These are phyloP conservation scores for Suhomyces wounanorum DNA, from an alignment of 1,139 yeast species.

Conservation along the genomic window DNA sequence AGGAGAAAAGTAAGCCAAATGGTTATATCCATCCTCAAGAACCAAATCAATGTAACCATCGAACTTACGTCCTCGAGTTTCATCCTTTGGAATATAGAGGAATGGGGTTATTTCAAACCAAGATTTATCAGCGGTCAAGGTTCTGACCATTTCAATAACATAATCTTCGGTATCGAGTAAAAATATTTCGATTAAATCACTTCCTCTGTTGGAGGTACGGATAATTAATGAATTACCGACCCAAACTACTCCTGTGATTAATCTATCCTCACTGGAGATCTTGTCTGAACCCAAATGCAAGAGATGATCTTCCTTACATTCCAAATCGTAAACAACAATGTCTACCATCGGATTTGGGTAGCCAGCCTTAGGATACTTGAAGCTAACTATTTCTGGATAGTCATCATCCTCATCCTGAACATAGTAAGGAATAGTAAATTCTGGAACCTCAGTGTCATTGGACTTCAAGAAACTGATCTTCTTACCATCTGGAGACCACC, in stretches of 20 bases:
- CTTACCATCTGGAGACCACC: slow-evolving; percentile 62
- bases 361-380: slow-evolving; percentile 52
- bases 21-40: slow-evolving; percentile 55
- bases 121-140: slow-evolving; percentile 42
- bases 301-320: slow-evolving; percentile 14
- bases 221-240: slow-evolving; percentile 37
- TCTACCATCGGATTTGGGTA: slow-evolving; percentile 46
- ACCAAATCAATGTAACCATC: slow-evolving; percentile 61
- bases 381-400: slow-evolving; percentile 40
- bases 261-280: slow-evolving; percentile 27
- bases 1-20: slow-evolving; percentile 59
- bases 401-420: slow-evolving; percentile 48
- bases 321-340: slow-evolving; percentile 37
- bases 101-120: slow-evolving; percentile 85
- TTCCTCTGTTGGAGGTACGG: slow-evolving; percentile 47
- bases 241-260: slow-evolving; percentile 50
- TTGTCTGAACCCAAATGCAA: slow-evolving; percentile 27
- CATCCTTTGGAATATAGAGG: slow-evolving; percentile 65
- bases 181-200: slow-evolving; percentile 44
- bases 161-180: slow-evolving; percentile 35
- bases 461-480: slow-evolving; percentile 50
- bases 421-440: slow-evolving; percentile 53
- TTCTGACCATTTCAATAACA: slow-evolving; percentile 37
- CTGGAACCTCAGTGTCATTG: slow-evolving; percentile 56
- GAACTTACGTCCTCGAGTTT: slow-evolving; percentile 35